Evolutionary conservation across 2,329 filamentous ascomycete species (phyloP), one percentile per base, ranked within the genome.

Genomic region (Aspergillus pseudoterreus): DNA sequence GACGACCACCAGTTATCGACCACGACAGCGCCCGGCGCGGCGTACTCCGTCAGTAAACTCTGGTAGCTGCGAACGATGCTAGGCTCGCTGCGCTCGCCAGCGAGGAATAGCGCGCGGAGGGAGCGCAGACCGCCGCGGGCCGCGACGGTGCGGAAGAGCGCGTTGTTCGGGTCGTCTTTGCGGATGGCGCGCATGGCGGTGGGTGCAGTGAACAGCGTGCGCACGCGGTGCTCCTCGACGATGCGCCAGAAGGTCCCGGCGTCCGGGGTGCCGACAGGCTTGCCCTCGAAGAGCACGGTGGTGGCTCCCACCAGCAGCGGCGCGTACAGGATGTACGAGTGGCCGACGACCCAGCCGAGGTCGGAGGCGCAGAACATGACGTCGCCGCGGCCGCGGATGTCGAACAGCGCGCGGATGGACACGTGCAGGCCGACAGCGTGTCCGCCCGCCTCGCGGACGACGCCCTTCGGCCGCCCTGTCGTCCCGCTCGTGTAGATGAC

Each of bases 221-320:
- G 95, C 49, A 95, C 90, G 63, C 86, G 86, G 75, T 96, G 87
- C 62, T 95, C 88, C 58, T 91, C 86, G 4, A 95, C 72, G 15
- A 96, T 83, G 2, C 91, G 80, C 92, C 92, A 97, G 67, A 96
- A 94, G 0, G 87, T 87, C 5, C 89, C 87, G 0, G 90, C 88
- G 61, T 96, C 85, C 0, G 92, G 92, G 0, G 91, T 96, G 4
- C 91, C 91, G 11, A 96, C 79, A 0, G 92, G 92, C 60, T 96
- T 96, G n/a, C 92, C 92, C 72, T 96, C 92, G 68, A 91, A 96
- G 0, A 96, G 77, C 1, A 96, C 82, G 0, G 90, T 95, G 1
- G 91, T 86, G 2, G 92, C 91, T 4, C 92, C 92, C 0, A 87
- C 83, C 1, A 96, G 81, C 5, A 97, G 81, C 11, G 92, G 92